Conservation (phyloP, 129 eudicot genomes). For the sunflower (Helianthus annuus) region HanXRQr2.0-SUNRISE NC_035440.2:7111587-7112086, state of each 20-base stretch:
- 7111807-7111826: slow-evolving; percentile 41
- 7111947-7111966: slow-evolving; percentile 52
- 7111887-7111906: slow-evolving; percentile 48
- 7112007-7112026: slow-evolving; percentile 15
- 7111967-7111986: slow-evolving; percentile 28
- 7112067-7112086: slow-evolving; percentile 6
- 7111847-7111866: slow-evolving; percentile 36
- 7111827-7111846: slow-evolving; percentile 41
- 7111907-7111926: slow-evolving; percentile 30
- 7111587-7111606: slow-evolving; percentile 89
- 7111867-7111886: slow-evolving; percentile 42
- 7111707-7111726: slow-evolving; percentile 82
- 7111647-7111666: slow-evolving; percentile 94
- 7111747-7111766: slow-evolving; percentile 86
- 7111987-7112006: slow-evolving; percentile 23
- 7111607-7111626: slow-evolving; percentile 95
- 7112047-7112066: background rate
- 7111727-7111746: slow-evolving; percentile 85
- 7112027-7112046: background rate
- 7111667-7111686: slow-evolving; percentile 78
- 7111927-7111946: slow-evolving; percentile 29
- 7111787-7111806: slow-evolving; percentile 43
- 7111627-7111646: slow-evolving; percentile 94
- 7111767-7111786: slow-evolving; percentile 56
- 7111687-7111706: slow-evolving; percentile 76